A percentile compares a stretch with the other conserved stretches of the same genome.
Evolutionary conservation across 257 asterid species (phyloP).

Genomic region (Petrea volubilis): DNA sequence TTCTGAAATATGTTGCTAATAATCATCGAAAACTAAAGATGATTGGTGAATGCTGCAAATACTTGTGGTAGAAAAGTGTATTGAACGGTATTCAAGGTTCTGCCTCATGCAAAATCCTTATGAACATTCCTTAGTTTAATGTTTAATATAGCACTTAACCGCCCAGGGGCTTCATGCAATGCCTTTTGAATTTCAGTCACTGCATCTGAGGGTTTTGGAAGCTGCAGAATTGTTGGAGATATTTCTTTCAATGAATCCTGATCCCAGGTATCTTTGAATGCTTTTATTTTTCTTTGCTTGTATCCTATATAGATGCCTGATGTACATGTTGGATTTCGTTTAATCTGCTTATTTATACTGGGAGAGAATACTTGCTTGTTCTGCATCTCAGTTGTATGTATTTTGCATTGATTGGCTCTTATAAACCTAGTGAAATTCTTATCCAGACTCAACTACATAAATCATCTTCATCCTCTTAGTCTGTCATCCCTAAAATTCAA

Average conservation of each 20-base stretch:
- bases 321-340: background rate
- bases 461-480: background rate
- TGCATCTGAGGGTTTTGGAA: constrained; percentile 72
- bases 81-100: background rate
- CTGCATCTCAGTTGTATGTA: constrained; percentile 1
- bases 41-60: background rate
- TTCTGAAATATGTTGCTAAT: background rate
- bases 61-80: background rate
- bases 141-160: background rate
- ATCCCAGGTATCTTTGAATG: constrained; percentile 51
- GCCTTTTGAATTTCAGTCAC: constrained; percentile 49
- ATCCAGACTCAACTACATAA: background rate
- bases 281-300: background rate
- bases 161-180: constrained; percentile 14
- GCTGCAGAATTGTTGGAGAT: constrained; percentile 78
- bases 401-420: background rate
- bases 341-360: background rate
- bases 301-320: background rate
- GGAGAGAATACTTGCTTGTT: constrained; percentile 2
- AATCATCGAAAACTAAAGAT: background rate
- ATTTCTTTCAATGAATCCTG: constrained; percentile 91
- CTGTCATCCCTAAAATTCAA: background rate
- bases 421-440: background rate
- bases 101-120: constrained; percentile 11
- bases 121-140: background rate